Percentiles rank a stretch among this genome's conserved stretches.
Conservation (phyloP, 108 stramenopile genomes). For the Aureococcus anophagefferens region DNA sequence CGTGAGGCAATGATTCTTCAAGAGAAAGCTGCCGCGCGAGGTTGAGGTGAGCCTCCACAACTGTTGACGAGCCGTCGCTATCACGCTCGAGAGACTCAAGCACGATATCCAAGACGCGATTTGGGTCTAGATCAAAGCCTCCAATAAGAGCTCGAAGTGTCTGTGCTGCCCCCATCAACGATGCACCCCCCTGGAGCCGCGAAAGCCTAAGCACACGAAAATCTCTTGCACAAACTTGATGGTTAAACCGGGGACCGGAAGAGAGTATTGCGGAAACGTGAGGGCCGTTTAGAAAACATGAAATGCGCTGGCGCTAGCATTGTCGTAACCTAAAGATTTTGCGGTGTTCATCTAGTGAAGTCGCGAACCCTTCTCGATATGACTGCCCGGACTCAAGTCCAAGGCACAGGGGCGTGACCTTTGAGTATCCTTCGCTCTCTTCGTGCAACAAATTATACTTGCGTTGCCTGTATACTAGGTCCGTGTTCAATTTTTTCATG, state of each 20-base stretch:
- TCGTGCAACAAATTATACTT: conserved; percentile 84
- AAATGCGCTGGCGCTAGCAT: no score
- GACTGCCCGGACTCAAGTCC: no score
- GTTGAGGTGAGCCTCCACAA: not conserved
- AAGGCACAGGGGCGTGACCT: no score
- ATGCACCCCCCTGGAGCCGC: no score
- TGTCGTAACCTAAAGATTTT: no score
- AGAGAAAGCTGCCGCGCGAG: not conserved
- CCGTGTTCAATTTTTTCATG: conserved; percentile 66
- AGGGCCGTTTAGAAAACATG: no score
- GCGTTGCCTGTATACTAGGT: conserved; percentile 72
- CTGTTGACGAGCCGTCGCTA: not conserved
- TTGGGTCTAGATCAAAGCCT: conserved; percentile 89
- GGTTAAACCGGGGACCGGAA: no score
- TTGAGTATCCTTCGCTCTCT: conserved; percentile 86
- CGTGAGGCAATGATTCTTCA: conserved; percentile 38
- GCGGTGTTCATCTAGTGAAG: no score
- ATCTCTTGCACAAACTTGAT: no score
- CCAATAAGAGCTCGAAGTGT: conserved; percentile 59
- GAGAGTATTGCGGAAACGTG: no score
- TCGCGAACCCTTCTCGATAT: no score
- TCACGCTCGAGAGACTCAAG: conserved; percentile 71
- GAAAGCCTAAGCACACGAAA: no score
- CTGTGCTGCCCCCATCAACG: not conserved
- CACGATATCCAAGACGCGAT: conserved; percentile 70